Percentiles rank a stretch among this genome's conserved stretches.
These are phyloP conservation scores for Alternaria dauci DNA, from an alignment of 2,329 filamentous ascomycete species.

Conservation along the genomic window DNA sequence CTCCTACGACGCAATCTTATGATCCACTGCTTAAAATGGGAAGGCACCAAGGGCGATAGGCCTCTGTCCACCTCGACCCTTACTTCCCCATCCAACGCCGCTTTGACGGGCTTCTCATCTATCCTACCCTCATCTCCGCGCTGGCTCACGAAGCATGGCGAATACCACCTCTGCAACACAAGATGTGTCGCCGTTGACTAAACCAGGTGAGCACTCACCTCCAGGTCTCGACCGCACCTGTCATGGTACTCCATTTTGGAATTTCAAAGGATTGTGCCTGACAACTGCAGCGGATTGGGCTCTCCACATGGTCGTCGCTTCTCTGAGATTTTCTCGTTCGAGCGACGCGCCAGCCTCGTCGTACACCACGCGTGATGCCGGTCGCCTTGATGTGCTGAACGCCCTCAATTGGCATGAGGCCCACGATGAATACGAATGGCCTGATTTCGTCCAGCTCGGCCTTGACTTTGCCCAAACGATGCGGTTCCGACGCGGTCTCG, in stretches of 20 bases:
- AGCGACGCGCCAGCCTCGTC: neutral
- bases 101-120: neutral
- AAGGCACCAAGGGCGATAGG: neutral
- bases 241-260: neutral
- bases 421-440: slow-evolving; percentile 27
- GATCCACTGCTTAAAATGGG: neutral
- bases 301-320: slow-evolving; percentile 21
- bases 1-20: neutral
- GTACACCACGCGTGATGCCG: neutral
- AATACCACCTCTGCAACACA: slow-evolving; percentile 10
- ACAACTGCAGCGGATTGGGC: slow-evolving; percentile 23
- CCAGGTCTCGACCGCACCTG: neutral
- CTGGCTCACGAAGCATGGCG: neutral
- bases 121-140: neutral
- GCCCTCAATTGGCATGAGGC: slow-evolving; percentile 27
- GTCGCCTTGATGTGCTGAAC: slow-evolving; percentile 10
- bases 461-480: slow-evolving; percentile 29
- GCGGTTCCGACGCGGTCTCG: slow-evolving; percentile 24
- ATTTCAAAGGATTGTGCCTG: neutral
- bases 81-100: neutral
- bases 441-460: slow-evolving; percentile 18
- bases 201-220: slow-evolving; percentile 16
- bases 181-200: slow-evolving; percentile 14
- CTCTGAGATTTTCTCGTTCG: slow-evolving; percentile 17
- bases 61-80: neutral